A percentile compares a stretch with the other conserved stretches of the same genome.
These are phyloP conservation scores for Immersiporthe knoxdaviesiana DNA, from an alignment of 2,329 filamentous ascomycete species.

Conservation along the genomic window DNA sequence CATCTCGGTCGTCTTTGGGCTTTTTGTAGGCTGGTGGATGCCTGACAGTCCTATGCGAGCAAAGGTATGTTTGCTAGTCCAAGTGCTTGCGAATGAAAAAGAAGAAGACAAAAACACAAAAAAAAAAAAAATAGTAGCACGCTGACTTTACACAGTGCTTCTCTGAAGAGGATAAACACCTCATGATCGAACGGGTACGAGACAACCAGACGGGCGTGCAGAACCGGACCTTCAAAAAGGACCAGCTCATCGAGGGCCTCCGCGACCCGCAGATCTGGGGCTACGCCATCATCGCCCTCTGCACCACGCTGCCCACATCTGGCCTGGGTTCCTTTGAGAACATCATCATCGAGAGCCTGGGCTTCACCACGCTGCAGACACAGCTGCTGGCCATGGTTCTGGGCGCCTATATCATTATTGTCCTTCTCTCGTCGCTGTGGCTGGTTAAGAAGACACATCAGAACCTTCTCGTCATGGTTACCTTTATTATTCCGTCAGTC, in stretches of 20 bases:
- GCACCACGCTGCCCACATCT: slow-evolving; percentile 73
- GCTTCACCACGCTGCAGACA: slow-evolving; percentile 68
- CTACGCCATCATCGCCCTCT: slow-evolving; percentile 67
- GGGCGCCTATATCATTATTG: slow-evolving; percentile 72
- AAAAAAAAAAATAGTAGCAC: neutral
- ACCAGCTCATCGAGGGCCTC: slow-evolving; percentile 56
- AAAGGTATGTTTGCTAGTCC: neutral
- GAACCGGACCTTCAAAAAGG: slow-evolving; percentile 53
- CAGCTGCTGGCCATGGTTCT: slow-evolving; percentile 77
- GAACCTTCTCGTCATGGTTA: slow-evolving; percentile 68
- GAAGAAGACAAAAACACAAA: neutral
- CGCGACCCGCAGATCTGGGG: slow-evolving; percentile 69
- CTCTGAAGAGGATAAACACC: slow-evolving; percentile 65
- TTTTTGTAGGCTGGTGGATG: slow-evolving; percentile 66
- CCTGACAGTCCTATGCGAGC: slow-evolving; percentile 73
- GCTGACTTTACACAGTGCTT: slow-evolving; percentile 53
- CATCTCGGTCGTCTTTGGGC: slow-evolving; percentile 65
- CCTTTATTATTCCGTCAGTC: slow-evolving; percentile 67
- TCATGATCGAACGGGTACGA: slow-evolving; percentile 64
- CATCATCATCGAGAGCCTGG: slow-evolving; percentile 72
- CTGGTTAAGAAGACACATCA: slow-evolving; percentile 70
- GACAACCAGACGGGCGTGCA: slow-evolving; percentile 65
- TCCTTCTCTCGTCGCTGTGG: slow-evolving; percentile 68
- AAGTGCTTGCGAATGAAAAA: no score
- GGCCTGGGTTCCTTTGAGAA: slow-evolving; percentile 75